Conservation (phyloP, 257 asterid species). For the Petunia secreta region DNA sequence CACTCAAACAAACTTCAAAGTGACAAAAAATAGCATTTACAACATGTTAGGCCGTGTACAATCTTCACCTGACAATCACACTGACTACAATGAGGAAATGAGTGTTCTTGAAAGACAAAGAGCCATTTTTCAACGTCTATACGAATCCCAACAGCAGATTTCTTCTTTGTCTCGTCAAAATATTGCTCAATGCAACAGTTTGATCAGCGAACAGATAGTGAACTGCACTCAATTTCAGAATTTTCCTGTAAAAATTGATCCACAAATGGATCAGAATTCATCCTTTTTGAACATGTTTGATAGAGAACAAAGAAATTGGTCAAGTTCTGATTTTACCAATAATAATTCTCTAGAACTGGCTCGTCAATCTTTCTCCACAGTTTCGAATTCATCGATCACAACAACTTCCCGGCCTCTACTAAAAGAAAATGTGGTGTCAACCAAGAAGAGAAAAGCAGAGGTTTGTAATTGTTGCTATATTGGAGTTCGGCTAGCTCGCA, state of each 20-base stretch:
- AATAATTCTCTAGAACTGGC: constrained; percentile 15
- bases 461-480: constrained; percentile 31
- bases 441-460: constrained; percentile 64
- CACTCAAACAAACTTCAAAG: neutral
- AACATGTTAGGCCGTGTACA: constrained; percentile 30
- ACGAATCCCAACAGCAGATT: constrained; percentile 1
- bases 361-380: constrained; percentile 27
- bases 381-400: constrained; percentile 33
- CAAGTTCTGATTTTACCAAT: constrained; percentile 30
- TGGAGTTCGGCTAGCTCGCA: neutral
- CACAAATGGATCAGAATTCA: neutral
- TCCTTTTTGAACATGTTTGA: constrained; percentile 17
- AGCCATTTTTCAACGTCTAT: constrained; percentile 44
- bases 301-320: constrained; percentile 23
- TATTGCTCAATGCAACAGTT: neutral
- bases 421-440: neutral
- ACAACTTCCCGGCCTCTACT: constrained; percentile 17
- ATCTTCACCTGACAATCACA: neutral
- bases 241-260: neutral
- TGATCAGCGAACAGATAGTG: constrained; percentile 22
- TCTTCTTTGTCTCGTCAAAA: constrained; percentile 29
- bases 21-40: neutral
- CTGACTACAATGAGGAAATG: constrained; percentile 25
- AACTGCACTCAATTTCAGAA: neutral
- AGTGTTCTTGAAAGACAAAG: constrained; percentile 56